A percentile compares a stretch with the other conserved stretches of the same genome.
Evolutionary conservation across 208 protist species (phyloP).

Genomic region (Trichomonas vaginalis): DNA sequence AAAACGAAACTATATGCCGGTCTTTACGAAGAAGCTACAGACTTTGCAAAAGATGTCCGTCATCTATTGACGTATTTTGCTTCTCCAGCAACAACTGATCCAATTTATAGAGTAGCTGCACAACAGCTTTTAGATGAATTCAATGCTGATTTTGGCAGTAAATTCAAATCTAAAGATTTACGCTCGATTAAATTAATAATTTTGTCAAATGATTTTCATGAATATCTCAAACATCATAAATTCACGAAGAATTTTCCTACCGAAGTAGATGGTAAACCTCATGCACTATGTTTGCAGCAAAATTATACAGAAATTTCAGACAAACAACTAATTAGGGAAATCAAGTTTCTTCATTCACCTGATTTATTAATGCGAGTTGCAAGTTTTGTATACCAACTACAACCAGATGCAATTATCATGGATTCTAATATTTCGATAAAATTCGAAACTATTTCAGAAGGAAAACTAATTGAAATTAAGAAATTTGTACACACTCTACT

Average conservation of each 20-base stretch:
- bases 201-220: not conserved
- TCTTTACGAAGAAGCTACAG: not conserved
- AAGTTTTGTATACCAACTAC: not conserved
- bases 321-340: not conserved
- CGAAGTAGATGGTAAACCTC: not conserved
- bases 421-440: not conserved
- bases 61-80: not conserved
- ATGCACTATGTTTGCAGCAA: not conserved
- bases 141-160: not conserved
- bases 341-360: not conserved
- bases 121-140: not conserved
- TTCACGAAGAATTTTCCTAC: not conserved
- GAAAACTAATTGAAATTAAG: not conserved
- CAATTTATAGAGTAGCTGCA: not conserved
- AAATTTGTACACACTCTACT: not conserved
- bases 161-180: not conserved
- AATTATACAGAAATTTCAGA: not conserved
- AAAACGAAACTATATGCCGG: not conserved
- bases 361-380: not conserved
- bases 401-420: not conserved
- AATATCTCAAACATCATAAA: not conserved
- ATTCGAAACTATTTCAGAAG: not conserved
- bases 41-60: not conserved
- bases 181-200: not conserved
- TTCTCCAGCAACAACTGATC: not conserved